These are phyloP conservation scores for Claviceps africana DNA, from an alignment of 2,329 filamentous ascomycete genomes.

Conservation along the genomic window DNA sequence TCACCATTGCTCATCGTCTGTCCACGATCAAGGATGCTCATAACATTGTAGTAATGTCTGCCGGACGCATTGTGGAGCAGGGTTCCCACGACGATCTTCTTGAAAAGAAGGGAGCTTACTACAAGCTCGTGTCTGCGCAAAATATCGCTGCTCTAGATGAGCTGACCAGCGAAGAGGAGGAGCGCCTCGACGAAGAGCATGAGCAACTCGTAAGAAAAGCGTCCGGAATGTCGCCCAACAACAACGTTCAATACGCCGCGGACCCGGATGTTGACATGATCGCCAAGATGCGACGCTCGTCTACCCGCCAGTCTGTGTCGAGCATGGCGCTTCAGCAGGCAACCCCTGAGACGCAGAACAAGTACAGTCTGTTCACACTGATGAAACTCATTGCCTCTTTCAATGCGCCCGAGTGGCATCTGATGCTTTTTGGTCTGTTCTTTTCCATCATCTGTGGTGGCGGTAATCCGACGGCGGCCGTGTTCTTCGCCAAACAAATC, in stretches of 20 bases:
- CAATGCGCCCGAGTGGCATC: constrained; percentile 56
- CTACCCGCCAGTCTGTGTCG: constrained; percentile 48
- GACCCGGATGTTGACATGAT: constrained; percentile 51
- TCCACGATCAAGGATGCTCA: constrained; percentile 90
- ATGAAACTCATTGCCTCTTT: constrained; percentile 69
- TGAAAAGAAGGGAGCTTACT: constrained; percentile 58
- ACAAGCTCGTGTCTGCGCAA: constrained; percentile 76
- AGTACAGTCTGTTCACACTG: constrained; percentile 61
- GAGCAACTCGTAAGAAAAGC: constrained; percentile 34
- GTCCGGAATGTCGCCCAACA: constrained; percentile 22
- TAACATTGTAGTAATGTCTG: constrained; percentile 87
- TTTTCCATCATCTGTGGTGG: constrained; percentile 67
- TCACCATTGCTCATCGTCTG: constrained; percentile 87
- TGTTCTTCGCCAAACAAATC: constrained; percentile 86
- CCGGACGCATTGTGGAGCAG: constrained; percentile 80
- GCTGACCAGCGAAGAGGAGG: constrained; percentile 35
- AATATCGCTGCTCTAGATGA: constrained; percentile 54
- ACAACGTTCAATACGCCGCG: constrained; percentile 26
- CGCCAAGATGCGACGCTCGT: constrained; percentile 40
- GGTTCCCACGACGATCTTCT: constrained; percentile 75
- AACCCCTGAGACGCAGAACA: constrained; percentile 31
- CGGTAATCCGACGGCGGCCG: constrained; percentile 53
- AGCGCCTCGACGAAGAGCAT: constrained; percentile 33
- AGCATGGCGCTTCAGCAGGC: constrained; percentile 53
- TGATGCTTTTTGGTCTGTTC: constrained; percentile 60